Evolutionary conservation across 371 early-diverging fungal species (phyloP).

Genomic region (Mortierella sp.): DNA sequence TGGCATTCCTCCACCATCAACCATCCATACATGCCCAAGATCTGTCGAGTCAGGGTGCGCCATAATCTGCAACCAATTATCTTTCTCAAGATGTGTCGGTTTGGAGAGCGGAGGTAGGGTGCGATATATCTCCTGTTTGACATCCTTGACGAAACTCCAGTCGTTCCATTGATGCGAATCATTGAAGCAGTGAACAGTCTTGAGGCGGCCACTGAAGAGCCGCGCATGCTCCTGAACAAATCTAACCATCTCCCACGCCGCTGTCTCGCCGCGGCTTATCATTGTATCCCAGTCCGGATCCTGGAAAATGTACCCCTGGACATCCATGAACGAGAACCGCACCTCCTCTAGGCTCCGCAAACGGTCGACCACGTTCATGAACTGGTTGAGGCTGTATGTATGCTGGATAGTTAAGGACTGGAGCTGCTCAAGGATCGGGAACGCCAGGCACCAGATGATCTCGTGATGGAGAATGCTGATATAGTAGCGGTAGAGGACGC

Average conservation of each 20-base stretch:
- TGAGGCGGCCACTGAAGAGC: background rate
- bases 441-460: background rate
- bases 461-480: background rate
- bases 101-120: background rate
- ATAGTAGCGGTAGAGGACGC: background rate
- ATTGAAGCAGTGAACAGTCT: background rate
- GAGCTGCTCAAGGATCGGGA: slow-evolving; percentile 3
- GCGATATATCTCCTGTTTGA: background rate
- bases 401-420: background rate
- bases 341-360: background rate
- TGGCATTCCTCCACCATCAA: background rate
- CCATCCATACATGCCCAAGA: background rate
- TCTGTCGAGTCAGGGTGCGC: background rate
- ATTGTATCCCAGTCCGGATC: background rate
- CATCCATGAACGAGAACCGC: background rate
- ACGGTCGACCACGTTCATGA: background rate
- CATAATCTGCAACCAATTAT: background rate
- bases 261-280: too few relatives aligned
- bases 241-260: too few relatives aligned
- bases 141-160: background rate
- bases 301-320: background rate
- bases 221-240: too few relatives aligned
- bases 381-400: background rate
- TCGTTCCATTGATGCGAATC: background rate
- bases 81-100: background rate